Evolutionary conservation across 1,139 yeast genomes (phyloP).

Genomic region (Diutina ranongensis): DNA sequence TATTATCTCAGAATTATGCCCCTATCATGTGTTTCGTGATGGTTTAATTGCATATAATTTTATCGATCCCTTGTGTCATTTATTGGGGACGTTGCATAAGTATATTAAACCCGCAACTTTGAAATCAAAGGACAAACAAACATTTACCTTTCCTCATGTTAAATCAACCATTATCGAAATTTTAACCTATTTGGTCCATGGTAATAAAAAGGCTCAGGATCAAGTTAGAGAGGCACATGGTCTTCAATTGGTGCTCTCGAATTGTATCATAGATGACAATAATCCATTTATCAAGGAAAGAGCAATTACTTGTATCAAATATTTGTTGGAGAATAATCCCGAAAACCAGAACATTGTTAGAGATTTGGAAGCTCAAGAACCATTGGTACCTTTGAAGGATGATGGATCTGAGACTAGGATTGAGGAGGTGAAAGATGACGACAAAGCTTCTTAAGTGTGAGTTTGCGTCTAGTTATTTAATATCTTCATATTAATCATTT

Average conservation of each 20-base stretch:
- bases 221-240: slow-evolving; percentile 55
- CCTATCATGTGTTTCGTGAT: slow-evolving; percentile 15
- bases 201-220: slow-evolving; percentile 52
- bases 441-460: too few relatives aligned
- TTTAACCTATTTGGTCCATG: slow-evolving; percentile 41
- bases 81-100: not conserved
- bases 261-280: slow-evolving; percentile 75
- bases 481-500: not conserved
- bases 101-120: not conserved
- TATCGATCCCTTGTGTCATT: not conserved
- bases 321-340: slow-evolving; percentile 48
- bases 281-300: slow-evolving; percentile 87
- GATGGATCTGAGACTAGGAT: not conserved
- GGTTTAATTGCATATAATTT: not conserved
- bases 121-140: not conserved
- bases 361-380: slow-evolving; percentile 21
- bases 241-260: slow-evolving; percentile 59
- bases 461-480: too few relatives aligned
- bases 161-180: slow-evolving; percentile 54
- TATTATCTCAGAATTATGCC: slow-evolving; percentile 38
- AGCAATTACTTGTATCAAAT: slow-evolving; percentile 66
- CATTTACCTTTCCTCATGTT: slow-evolving; percentile 37
- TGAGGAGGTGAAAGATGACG: not conserved
- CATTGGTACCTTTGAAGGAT: not conserved
- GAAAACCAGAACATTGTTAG: slow-evolving; percentile 71